Conservation (phyloP, 2,329 filamentous ascomycete species). For the Hypoxylon sp. region DNA sequence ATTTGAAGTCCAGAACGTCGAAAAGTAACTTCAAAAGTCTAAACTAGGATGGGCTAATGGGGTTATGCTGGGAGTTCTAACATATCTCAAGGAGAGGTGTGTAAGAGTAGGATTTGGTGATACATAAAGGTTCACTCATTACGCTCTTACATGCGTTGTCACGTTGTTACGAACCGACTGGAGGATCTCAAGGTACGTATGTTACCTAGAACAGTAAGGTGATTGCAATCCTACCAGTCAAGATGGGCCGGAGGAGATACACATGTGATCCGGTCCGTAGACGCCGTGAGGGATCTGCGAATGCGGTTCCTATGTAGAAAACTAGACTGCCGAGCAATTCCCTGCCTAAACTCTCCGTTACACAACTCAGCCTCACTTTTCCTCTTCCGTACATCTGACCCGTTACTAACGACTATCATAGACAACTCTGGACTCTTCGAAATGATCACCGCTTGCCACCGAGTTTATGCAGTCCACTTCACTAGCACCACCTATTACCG, state of each 20-base stretch:
- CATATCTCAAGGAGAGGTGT: conserved; percentile 2
- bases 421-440: conserved; percentile 29
- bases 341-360: conserved; percentile 24
- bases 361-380: conserved; percentile 42
- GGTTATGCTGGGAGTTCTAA: conserved; percentile 4
- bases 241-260: conserved; percentile 20
- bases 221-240: conserved; percentile 11
- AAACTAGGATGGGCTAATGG: conserved; percentile 22
- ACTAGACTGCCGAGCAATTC: conserved; percentile 30
- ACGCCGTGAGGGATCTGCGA: conserved; percentile 29
- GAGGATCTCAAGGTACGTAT: conserved; percentile 9
- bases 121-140: not conserved
- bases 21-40: conserved; percentile 8
- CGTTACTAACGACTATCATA: conserved; percentile 23
- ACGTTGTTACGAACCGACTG: not conserved
- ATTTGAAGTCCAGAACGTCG: conserved; percentile 22
- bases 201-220: conserved; percentile 12
- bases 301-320: conserved; percentile 31
- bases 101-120: not conserved
- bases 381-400: conserved; percentile 33
- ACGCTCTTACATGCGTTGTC: too few relatives aligned
- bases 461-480: conserved; percentile 22
- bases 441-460: conserved; percentile 38
- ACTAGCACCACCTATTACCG: conserved; percentile 18
- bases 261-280: conserved; percentile 33